Evolutionary conservation across 2,329 filamentous ascomycete species (phyloP), one percentile per base, ranked within the genome.

Genomic region (Colletotrichum karsti): DNA sequence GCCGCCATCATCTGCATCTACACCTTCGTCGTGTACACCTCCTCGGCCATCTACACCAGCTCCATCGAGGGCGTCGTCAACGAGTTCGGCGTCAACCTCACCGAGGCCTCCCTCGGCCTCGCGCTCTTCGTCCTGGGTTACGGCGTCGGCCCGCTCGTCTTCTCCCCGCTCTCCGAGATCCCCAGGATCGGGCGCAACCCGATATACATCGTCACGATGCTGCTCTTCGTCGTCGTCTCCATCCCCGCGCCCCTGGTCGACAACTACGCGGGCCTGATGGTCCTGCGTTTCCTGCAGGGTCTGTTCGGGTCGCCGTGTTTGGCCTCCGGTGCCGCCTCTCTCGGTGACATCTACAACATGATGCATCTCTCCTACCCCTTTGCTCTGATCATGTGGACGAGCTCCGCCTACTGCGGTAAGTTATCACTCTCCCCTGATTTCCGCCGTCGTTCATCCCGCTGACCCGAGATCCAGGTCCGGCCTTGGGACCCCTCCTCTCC

Each of bases 291-390:
- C 77, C 77, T 92, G 4, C 87, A 88, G 67, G 90, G 89, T 2
- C 90, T 92, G 82, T 90, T 91, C 71, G 90, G 90, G 8, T 88
- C 84, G 7, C 91, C 90, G 0, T 90, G 87, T 75, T 78, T 93
- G 7, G 90, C 90, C 0, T 91, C 85, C 0, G 85, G 85, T 5
- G 85, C 81, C 26, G 86, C 85, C 3, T 84, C 85, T 0, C 78
- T 87, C 0, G 81, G 81, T 54, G 86, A 88, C 70, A 84, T 88
- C 74, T 89, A 87, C 73, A 85, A 82, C 46, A 75, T 88, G 18
- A 80, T 87, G 71, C 81, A 85, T 18, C 76, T 91, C 0, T 35
- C 28, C 4, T 53, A 53, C 20, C 88, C 89, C 0, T 90, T 89
- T 70, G 84, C 85, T 4, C 81, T 92, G 71, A 85, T 87, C 63